Evolutionary conservation across 331 rosid genomes (phyloP).

Genomic region (Quercus phellos): DNA sequence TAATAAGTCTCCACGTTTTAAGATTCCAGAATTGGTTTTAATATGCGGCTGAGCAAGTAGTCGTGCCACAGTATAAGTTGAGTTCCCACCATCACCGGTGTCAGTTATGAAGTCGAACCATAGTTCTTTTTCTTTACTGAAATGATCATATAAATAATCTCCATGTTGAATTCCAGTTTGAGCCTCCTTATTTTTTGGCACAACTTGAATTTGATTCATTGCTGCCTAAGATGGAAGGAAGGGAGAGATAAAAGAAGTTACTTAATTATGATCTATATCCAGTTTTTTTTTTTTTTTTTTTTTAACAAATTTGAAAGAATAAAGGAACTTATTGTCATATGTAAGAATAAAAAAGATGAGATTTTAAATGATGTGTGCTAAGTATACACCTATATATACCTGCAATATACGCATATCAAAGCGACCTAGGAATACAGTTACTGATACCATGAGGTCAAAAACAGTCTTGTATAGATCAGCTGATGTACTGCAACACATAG

Average conservation of each 20-base stretch:
- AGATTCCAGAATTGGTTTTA: slow-evolving; percentile 4
- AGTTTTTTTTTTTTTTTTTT: background rate
- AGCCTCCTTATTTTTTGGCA: too few species aligned
- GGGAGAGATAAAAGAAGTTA: background rate
- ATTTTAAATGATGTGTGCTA: slow-evolving; percentile 11
- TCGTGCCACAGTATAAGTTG: slow-evolving; percentile 80
- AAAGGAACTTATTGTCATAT: slow-evolving; percentile 5
- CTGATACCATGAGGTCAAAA: slow-evolving; percentile 86
- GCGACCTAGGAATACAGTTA: slow-evolving; percentile 93
- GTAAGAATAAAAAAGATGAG: too few species aligned
- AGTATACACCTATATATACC: slow-evolving; percentile 72
- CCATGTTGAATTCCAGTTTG: background rate
- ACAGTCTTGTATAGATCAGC: slow-evolving; percentile 98
- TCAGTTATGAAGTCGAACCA: slow-evolving; percentile 99
- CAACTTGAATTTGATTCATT: too few species aligned
- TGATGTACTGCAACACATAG: slow-evolving; percentile 72
- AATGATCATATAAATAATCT: slow-evolving; percentile 58
- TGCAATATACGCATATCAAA: slow-evolving; percentile 99
- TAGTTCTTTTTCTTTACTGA: slow-evolving; percentile 57
- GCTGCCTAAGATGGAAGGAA: too few species aligned
- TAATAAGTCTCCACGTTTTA: slow-evolving; percentile 75
- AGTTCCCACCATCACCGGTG: slow-evolving; percentile 98
- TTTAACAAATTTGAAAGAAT: background rate
- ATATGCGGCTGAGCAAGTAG: slow-evolving; percentile 77
- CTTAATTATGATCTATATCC: background rate